These are phyloP conservation scores for Aphanoascus verrucosus DNA, from an alignment of 2,329 filamentous ascomycete species.

Conservation along the genomic window DNA sequence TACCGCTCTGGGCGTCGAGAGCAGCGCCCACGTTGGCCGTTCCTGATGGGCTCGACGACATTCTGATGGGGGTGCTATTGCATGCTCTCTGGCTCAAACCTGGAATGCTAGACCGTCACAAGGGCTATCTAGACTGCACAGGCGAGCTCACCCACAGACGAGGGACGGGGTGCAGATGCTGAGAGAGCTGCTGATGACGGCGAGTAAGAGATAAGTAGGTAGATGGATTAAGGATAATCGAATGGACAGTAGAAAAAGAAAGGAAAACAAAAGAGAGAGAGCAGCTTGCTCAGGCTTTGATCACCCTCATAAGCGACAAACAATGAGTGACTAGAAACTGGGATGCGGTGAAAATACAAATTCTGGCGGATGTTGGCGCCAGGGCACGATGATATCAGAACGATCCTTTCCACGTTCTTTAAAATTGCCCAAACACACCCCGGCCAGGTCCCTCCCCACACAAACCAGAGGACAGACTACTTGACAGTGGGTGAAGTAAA, in stretches of 20 bases:
- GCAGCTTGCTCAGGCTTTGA: background rate
- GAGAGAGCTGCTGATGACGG: background rate
- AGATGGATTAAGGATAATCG: background rate
- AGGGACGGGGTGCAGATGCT: background rate
- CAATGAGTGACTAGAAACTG: background rate
- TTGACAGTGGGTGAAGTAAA: background rate
- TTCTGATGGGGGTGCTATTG: background rate
- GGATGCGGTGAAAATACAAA: background rate
- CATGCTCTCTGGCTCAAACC: background rate
- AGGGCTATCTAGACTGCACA: no score
- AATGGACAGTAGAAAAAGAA: background rate
- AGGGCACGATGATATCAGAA: background rate
- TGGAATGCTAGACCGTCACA: background rate
- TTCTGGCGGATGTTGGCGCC: background rate
- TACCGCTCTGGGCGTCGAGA: constrained; percentile 28
- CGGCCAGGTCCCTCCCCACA: background rate
- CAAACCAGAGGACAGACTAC: background rate
- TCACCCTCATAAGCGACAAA: background rate
- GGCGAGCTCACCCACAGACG: no score
- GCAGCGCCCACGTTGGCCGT: constrained; percentile 23
- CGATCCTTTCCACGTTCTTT: background rate
- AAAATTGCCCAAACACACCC: background rate
- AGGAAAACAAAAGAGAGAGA: background rate
- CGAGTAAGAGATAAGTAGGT: background rate
- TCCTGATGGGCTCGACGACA: background rate